A percentile compares a stretch with the other conserved stretches of the same genome.
Conservation (phyloP, 257 asterid species). For the Fraxinus quadrangulata region DNA sequence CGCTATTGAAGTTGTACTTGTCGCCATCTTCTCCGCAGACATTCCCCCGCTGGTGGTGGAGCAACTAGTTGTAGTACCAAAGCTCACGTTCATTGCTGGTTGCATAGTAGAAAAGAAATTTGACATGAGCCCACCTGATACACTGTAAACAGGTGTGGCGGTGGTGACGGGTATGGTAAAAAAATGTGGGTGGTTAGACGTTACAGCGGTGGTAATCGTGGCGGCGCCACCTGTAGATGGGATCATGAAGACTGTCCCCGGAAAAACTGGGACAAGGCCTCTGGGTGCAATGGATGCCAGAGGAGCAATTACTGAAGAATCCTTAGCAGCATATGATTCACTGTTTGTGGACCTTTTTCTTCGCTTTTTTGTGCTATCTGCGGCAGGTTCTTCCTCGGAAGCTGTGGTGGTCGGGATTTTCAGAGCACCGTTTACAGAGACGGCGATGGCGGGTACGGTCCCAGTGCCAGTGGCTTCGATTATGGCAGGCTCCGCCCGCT, state of each 20-base stretch:
- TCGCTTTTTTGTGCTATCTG: background rate
- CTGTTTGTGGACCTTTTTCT: background rate
- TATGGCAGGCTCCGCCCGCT: slow-evolving; percentile 19
- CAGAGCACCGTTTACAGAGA: slow-evolving; percentile 4
- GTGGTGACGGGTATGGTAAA: background rate
- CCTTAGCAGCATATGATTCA: background rate
- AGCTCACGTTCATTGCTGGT: background rate
- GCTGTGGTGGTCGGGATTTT: background rate
- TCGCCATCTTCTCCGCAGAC: background rate
- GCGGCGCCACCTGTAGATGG: background rate
- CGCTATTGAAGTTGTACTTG: background rate
- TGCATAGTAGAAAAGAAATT: background rate
- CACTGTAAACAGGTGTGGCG: background rate
- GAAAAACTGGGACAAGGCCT: background rate
- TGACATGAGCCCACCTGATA: background rate
- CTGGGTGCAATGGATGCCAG: background rate
- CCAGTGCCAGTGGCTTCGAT: slow-evolving; percentile 18
- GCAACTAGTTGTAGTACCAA: background rate
- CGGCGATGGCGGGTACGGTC: slow-evolving; percentile 12
- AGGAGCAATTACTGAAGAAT: background rate
- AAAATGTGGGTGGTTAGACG: background rate
- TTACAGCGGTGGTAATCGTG: background rate
- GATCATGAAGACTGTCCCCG: background rate
- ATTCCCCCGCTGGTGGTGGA: background rate
- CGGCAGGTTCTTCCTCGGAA: background rate